Evolutionary conservation across 2,329 filamentous ascomycete genomes (phyloP), one percentile per base, ranked within the genome.

Genomic region (Cordyceps fumosorosea): DNA sequence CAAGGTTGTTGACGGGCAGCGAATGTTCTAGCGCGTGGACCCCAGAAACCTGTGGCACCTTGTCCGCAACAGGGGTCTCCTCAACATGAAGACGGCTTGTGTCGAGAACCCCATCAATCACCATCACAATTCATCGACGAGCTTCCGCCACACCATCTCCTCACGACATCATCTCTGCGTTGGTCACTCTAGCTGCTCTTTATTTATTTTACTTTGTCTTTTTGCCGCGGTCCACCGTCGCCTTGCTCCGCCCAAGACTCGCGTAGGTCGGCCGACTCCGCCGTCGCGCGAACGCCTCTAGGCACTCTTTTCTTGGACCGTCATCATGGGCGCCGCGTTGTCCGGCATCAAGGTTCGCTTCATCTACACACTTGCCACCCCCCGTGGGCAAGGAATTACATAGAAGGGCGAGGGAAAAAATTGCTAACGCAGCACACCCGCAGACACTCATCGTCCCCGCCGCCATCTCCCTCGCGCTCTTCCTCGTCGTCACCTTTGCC

Each of bases 391-490:
- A 29, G n/a, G n/a, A n/a, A n/a, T 32, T 32, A 4, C 29, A 32
- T 8, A 32, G 29, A 32, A n/a, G n/a, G n/a, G n/a, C n/a, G n/a
- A 37, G 34, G 34, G 12, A 8, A 11, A 37, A 37, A 11, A 47
- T 3, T n/a, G n/a, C 18, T 22, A 47, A 47, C 18, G 22, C 44
- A 18, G 5, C 45, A n/a, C 12, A 7, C 29, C 5, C 18, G 29
- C n/a, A 53, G 20, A 16, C 6, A 5, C 76, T 92, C 65, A 73
- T 91, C 68, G 77, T 90, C 65, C 89, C 89, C 40, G 88, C 88
- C 59, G 69, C 87, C 70, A 86, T 91, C 70, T 89, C 89, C 52
- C 80, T 91, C 54, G 74, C 83, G 64, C 76, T 91, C 66, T 93
- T 90, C 74, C 74, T 91, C 67, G 62, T 86, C 63, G 75, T 87